A percentile compares a stretch with the other conserved stretches of the same genome.
Evolutionary conservation across 495 filamentous ascomycete species (phyloP).

Genomic region (Astrothelium macrocarpum): DNA sequence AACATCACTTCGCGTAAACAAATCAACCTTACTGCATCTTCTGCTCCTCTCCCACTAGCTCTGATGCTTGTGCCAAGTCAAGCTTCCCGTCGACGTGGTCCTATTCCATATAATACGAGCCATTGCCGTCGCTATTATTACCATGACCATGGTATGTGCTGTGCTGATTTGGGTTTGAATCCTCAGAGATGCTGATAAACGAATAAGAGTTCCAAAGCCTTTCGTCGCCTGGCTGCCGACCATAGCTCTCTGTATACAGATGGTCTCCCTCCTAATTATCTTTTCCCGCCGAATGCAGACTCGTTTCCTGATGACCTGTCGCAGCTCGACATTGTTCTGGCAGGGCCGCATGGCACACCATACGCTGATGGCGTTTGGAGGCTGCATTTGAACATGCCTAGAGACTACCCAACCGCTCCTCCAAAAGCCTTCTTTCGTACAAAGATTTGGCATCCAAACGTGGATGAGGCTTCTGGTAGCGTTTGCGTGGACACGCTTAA

Average conservation of each 20-base stretch:
- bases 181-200: neutral
- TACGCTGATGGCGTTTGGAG: conserved; percentile 53
- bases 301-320: conserved; percentile 46
- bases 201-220: conserved; percentile 38
- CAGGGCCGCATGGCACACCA: conserved; percentile 55
- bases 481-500: conserved; percentile 68
- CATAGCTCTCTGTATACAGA: conserved; percentile 49
- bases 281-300: conserved; percentile 40
- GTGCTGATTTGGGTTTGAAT: neutral
- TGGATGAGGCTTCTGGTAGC: conserved; percentile 54
- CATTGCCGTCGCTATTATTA: neutral
- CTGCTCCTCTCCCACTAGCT: no score
- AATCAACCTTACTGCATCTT: no score
- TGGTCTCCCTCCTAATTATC: conserved; percentile 57
- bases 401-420: conserved; percentile 53
- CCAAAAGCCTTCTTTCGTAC: conserved; percentile 61
- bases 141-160: neutral
- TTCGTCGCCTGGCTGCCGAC: conserved; percentile 57
- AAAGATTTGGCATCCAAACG: conserved; percentile 64
- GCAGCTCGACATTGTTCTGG: conserved; percentile 49
- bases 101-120: neutral
- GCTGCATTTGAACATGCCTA: conserved; percentile 53
- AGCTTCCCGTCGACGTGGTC: no score
- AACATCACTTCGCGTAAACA: neutral
- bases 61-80: neutral